These are phyloP conservation scores for Annulohypoxylon maeteangense DNA, from an alignment of 495 filamentous ascomycete genomes.

Conservation along the genomic window DNA sequence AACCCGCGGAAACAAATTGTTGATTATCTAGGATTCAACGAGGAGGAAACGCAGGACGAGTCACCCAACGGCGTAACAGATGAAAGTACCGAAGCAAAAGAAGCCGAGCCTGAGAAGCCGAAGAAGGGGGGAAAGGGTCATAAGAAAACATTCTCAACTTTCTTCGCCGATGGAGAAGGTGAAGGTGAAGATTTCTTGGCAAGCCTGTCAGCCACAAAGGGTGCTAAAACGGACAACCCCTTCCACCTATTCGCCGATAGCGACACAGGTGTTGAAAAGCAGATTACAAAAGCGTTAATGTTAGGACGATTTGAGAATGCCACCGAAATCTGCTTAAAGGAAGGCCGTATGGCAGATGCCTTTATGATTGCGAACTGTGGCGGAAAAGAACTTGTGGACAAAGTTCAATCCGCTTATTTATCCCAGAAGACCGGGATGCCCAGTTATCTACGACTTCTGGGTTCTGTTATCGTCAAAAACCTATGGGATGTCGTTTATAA, in stretches of 20 bases:
- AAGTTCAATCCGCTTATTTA: constrained; percentile 92
- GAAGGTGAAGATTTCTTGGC: constrained; percentile 90
- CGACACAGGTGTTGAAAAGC: constrained; percentile 82
- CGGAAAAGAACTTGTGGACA: constrained; percentile 91
- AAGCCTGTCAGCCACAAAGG: constrained; percentile 65
- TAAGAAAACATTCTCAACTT: constrained; percentile 76
- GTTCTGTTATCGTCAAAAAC: constrained; percentile 94
- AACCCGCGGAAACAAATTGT: constrained; percentile 83
- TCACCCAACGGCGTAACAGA: constrained; percentile 62
- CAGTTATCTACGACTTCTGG: constrained; percentile 91
- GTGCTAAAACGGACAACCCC: constrained; percentile 62
- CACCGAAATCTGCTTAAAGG: constrained; percentile 84
- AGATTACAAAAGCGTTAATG: constrained; percentile 87
- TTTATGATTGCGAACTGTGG: constrained; percentile 99
- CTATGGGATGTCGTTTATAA: constrained; percentile 99
- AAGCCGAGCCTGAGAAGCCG: constrained; percentile 58
- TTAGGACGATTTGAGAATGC: constrained; percentile 92
- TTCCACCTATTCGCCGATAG: constrained; percentile 77
- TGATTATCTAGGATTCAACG: constrained; percentile 87
- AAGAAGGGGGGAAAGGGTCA: constrained; percentile 48
- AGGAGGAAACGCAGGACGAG: constrained; percentile 63
- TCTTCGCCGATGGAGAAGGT: constrained; percentile 80
- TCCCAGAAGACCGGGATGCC: constrained; percentile 81
- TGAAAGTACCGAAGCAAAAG: constrained; percentile 49
- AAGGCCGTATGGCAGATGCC: constrained; percentile 91